A percentile compares a stretch with the other conserved stretches of the same genome.
phyloP scores from a whole-genome alignment of 805 yeast species.

The Myxozyma kluyveri region DNA sequence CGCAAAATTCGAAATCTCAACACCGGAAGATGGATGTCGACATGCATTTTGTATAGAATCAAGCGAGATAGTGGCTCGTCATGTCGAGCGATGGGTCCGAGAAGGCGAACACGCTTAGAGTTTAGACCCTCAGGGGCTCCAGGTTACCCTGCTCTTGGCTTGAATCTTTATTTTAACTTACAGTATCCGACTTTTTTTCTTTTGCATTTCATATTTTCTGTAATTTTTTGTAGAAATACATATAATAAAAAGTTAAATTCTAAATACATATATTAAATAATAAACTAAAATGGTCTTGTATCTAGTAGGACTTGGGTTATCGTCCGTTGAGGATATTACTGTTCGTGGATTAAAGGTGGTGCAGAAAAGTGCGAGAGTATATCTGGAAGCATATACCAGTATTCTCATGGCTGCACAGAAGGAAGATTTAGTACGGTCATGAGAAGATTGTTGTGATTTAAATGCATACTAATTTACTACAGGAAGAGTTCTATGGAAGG shows the following conservation, averaged over 20 bases:
- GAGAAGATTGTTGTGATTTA: neutral
- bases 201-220: too few relatives aligned
- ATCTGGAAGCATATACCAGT: slow-evolving; percentile 91
- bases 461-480: neutral
- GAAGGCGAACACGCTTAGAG: too few relatives aligned
- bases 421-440: slow-evolving; percentile 45
- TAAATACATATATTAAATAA: too few relatives aligned
- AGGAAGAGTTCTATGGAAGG: slow-evolving; percentile 79
- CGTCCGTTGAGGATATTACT: slow-evolving; percentile 85
- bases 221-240: neutral
- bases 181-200: too few relatives aligned
- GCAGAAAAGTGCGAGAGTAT: slow-evolving; percentile 81
- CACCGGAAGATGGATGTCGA: slow-evolving; percentile 42
- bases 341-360: slow-evolving; percentile 90
- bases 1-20: slow-evolving; percentile 39
- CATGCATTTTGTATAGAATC: slow-evolving; percentile 64
- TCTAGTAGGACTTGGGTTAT: slow-evolving; percentile 85
- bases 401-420: slow-evolving; percentile 89
- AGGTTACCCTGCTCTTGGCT: too few relatives aligned
- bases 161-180: too few relatives aligned
- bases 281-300: slow-evolving; percentile 61
- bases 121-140: too few relatives aligned
- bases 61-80: slow-evolving; percentile 47
- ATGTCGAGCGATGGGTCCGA: slow-evolving; percentile 21
- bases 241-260: neutral